Evolutionary conservation across 768 basidiomycete species (phyloP).

Genomic region (Tulasnella sp.): DNA sequence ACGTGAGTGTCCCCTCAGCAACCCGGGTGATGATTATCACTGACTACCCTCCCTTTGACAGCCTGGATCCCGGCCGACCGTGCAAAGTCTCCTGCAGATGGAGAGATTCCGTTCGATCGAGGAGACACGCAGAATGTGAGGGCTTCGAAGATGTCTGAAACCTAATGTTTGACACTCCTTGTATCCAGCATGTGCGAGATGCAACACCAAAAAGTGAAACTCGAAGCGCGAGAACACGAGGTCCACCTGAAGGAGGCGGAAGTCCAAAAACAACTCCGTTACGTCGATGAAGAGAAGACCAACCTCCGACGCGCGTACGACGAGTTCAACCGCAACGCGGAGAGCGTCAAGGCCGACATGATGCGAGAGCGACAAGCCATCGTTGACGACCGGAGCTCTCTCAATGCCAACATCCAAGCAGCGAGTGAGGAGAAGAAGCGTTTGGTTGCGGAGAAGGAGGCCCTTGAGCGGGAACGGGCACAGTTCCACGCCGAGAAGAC

Average conservation of each 20-base stretch:
- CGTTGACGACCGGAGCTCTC: neutral
- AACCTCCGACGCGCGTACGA: neutral
- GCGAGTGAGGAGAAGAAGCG: constrained; percentile 40
- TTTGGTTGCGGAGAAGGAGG: constrained; percentile 14
- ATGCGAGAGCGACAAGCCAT: neutral
- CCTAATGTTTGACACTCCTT: neutral
- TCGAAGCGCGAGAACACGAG: constrained; percentile 71
- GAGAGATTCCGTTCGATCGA: constrained; percentile 23
- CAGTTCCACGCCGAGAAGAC: constrained; percentile 7
- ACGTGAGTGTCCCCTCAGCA: constrained; percentile 36
- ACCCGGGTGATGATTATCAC: neutral
- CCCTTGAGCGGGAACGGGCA: constrained; percentile 7
- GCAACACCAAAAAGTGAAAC: neutral
- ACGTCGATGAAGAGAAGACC: neutral
- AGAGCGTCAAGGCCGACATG: neutral
- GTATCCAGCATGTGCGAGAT: neutral
- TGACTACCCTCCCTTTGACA: constrained; percentile 23
- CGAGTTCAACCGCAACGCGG: neutral
- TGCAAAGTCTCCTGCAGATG: constrained; percentile 48
- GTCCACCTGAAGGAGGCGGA: constrained; percentile 17
- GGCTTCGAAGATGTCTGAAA: neutral
- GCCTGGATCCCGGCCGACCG: constrained; percentile 82
- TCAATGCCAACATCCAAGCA: constrained; percentile 25
- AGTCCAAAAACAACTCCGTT: neutral
- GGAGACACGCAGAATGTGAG: constrained; percentile 43